Conservation (phyloP, 2,329 filamentous ascomycete genomes). For the Thermothelomyces thermophilus region DNA sequence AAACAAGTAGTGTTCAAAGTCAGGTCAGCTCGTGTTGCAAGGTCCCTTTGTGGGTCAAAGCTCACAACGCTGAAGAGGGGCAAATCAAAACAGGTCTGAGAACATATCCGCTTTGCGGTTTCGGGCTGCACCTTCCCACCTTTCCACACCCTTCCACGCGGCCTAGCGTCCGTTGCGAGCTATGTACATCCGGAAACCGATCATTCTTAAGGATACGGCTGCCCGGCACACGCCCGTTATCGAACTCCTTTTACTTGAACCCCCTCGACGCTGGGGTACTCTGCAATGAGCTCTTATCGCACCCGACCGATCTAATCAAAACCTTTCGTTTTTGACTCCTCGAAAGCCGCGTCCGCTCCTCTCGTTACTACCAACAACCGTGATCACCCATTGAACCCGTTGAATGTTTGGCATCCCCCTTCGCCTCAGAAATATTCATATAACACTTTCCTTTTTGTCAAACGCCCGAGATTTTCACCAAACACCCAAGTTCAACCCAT, state of each 20-base stretch:
- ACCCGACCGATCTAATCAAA: no score
- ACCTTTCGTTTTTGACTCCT: constrained; percentile 12
- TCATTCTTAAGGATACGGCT: constrained; percentile 17
- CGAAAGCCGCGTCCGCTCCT: not conserved
- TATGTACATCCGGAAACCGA: constrained; percentile 20
- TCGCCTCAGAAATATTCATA: not conserved
- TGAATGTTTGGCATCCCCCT: not conserved
- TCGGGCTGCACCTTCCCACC: constrained; percentile 13
- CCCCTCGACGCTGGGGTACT: constrained; percentile 8
- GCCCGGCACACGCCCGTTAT: constrained; percentile 12
- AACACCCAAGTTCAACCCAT: no score
- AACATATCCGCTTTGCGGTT: constrained; percentile 1
- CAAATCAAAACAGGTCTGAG: constrained; percentile 12
- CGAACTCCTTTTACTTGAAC: constrained; percentile 14
- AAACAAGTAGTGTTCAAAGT: not conserved
- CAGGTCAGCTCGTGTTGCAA: constrained; percentile 8
- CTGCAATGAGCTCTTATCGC: constrained; percentile 1
- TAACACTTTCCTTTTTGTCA: not conserved
- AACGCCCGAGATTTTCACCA: not conserved
- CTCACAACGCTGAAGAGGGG: constrained; percentile 11
- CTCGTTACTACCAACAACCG: not conserved
- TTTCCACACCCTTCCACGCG: constrained; percentile 10
- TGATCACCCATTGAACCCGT: not conserved
- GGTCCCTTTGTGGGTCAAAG: constrained; percentile 2
- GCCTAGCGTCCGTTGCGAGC: constrained; percentile 9